A percentile compares a stretch with the other conserved stretches of the same genome.
These are phyloP conservation scores for Coniochaeta ligniaria DNA, from an alignment of 2,329 filamentous ascomycete genomes.

Conservation along the genomic window DNA sequence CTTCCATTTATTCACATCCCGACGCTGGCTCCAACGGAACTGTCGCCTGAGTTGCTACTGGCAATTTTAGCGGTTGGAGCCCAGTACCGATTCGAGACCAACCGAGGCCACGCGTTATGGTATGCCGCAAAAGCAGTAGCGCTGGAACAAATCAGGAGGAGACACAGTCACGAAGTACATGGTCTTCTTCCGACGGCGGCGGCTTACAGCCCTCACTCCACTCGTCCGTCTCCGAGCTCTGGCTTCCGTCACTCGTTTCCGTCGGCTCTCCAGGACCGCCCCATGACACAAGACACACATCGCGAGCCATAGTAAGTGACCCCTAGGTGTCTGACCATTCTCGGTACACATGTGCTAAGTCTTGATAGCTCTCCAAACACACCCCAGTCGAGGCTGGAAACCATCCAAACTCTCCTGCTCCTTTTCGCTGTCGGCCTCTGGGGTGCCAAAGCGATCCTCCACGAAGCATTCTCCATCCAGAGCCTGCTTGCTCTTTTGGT, in stretches of 20 bases:
- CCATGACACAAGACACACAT: conserved; percentile 50
- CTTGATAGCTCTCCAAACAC: conserved; percentile 46
- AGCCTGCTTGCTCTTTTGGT: conserved; percentile 51
- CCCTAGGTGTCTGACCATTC: neutral
- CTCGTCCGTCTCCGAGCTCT: conserved; percentile 49
- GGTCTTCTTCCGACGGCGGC: conserved; percentile 48
- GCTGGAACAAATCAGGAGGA: conserved; percentile 49
- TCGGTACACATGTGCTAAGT: neutral
- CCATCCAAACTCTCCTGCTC: conserved; percentile 52
- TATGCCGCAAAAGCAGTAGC: conserved; percentile 53
- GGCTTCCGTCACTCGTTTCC: conserved; percentile 52
- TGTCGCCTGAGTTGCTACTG: conserved; percentile 60
- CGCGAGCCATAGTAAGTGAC: conserved; percentile 50
- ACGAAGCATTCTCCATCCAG: conserved; percentile 52
- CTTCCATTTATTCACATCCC: conserved; percentile 61
- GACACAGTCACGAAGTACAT: conserved; percentile 50
- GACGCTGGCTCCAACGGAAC: conserved; percentile 55
- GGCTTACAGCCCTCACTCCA: conserved; percentile 54
- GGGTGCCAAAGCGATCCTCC: conserved; percentile 52
- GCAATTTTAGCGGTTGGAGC: conserved; percentile 62
- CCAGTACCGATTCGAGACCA: conserved; percentile 56
- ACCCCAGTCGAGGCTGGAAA: conserved; percentile 53
- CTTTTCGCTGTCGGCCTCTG: conserved; percentile 54
- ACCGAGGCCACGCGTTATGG: conserved; percentile 52
- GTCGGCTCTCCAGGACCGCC: conserved; percentile 49